Evolutionary conservation across 257 asterid species (phyloP).

Genomic region (Fraxinus cuspidata): DNA sequence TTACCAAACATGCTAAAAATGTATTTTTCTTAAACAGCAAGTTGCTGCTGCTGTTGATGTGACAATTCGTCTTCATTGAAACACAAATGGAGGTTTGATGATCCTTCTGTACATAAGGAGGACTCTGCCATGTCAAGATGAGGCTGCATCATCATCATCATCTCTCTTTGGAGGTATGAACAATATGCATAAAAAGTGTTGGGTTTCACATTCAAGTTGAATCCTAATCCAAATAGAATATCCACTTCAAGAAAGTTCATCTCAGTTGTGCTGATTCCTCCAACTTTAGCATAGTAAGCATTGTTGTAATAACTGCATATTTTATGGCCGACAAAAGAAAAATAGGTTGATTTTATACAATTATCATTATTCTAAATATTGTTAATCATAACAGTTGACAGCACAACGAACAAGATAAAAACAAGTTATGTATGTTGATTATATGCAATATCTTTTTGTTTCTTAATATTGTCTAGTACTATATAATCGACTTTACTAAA

Average conservation of each 20-base stretch:
- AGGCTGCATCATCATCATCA: slow-evolving; percentile 58
- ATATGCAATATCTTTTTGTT: neutral
- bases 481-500: neutral
- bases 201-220: slow-evolving; percentile 87
- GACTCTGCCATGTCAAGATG: slow-evolving; percentile 43
- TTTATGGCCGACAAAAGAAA: neutral
- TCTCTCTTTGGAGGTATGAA: slow-evolving; percentile 72
- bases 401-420: neutral
- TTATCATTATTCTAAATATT: no score
- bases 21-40: slow-evolving; percentile 54
- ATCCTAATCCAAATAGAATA: slow-evolving; percentile 85
- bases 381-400: neutral
- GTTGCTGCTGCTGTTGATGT: slow-evolving; percentile 73
- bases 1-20: neutral
- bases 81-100: slow-evolving; percentile 55
- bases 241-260: slow-evolving; percentile 97
- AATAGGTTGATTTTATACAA: neutral
- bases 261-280: slow-evolving; percentile 93
- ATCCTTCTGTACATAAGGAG: slow-evolving; percentile 40
- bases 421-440: neutral
- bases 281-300: slow-evolving; percentile 93
- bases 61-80: slow-evolving; percentile 78
- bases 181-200: slow-evolving; percentile 69
- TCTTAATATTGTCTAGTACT: neutral
- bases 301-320: slow-evolving; percentile 82